These are phyloP conservation scores for Tetratostichococcus sp. DNA, from an alignment of 139 green algal genomes.

Conservation along the genomic window DNA sequence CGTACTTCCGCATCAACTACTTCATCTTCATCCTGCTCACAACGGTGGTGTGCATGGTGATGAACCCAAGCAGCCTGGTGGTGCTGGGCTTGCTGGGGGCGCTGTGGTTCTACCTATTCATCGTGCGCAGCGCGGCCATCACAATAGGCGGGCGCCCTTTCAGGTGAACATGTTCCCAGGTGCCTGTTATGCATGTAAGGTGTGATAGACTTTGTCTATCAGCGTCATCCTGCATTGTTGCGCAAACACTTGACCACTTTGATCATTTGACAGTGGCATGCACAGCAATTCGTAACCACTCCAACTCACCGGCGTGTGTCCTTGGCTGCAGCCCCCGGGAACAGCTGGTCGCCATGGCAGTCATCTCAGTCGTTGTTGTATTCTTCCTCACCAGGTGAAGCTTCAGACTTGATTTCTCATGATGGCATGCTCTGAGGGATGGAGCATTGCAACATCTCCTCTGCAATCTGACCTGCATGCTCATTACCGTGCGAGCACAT, in stretches of 20 bases:
- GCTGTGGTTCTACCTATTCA: conserved; percentile 85
- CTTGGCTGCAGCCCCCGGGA: conserved; percentile 66
- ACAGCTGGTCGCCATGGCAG: conserved; percentile 77
- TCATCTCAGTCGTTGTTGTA: conserved; percentile 68
- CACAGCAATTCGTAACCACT: too few species aligned
- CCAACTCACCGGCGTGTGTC: background rate
- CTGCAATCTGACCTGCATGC: too few species aligned
- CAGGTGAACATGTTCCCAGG: conserved; percentile 33
- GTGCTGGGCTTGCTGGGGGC: conserved; percentile 64
- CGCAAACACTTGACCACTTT: too few species aligned
- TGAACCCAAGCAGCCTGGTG: conserved; percentile 69
- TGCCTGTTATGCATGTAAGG: background rate
- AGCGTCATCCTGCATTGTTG: too few species aligned
- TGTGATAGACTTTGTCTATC: too few species aligned
- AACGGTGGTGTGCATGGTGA: conserved; percentile 56
- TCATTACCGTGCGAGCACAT: too few species aligned
- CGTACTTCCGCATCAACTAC: conserved; percentile 95
- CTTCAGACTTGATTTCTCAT: background rate
- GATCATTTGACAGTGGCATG: too few species aligned
- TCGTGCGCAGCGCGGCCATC: conserved; percentile 67
- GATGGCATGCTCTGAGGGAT: too few species aligned
- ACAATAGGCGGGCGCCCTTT: conserved; percentile 72
- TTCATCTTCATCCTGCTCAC: conserved; percentile 63
- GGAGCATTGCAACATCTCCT: too few species aligned
- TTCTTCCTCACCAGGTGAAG: conserved; percentile 87